Evolutionary conservation across 1,284 basidiomycete genomes (phyloP).

Genomic region (Cutaneotrichosporon sp.): DNA sequence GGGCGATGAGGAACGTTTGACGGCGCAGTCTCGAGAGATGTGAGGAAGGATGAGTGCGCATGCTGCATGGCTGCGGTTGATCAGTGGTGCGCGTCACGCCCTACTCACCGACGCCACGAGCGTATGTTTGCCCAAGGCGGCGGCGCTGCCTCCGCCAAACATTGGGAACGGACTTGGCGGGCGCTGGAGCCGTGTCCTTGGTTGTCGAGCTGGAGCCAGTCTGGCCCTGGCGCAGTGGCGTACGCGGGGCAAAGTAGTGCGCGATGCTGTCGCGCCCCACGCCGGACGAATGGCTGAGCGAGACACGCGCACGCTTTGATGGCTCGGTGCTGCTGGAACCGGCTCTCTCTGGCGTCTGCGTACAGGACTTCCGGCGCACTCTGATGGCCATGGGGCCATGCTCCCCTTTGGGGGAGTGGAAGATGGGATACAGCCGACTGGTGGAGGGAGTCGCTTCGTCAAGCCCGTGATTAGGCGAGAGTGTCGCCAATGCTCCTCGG

Average conservation of each 20-base stretch:
- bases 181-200: neutral
- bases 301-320: neutral
- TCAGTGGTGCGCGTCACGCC: neutral
- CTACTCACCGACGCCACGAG: neutral
- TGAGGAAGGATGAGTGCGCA: slow-evolving; percentile 9
- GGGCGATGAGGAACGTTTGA: slow-evolving; percentile 20
- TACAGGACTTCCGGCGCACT: neutral
- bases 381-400: neutral
- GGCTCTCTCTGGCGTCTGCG: too few species aligned
- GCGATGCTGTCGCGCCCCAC: slow-evolving; percentile 3
- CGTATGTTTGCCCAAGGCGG: slow-evolving; percentile 4
- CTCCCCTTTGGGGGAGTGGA: neutral
- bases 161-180: neutral
- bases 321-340: neutral
- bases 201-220: neutral
- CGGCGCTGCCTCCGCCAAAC: neutral
- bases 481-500: neutral
- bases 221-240: neutral
- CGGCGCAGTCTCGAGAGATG: slow-evolving; percentile 28
- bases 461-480: neutral
- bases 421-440: slow-evolving; percentile 15
- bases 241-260: slow-evolving; percentile 5
- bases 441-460: neutral
- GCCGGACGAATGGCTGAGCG: neutral
- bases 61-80: neutral